A percentile compares a stretch with the other conserved stretches of the same genome.
phyloP scores from a whole-genome alignment of 2,329 filamentous ascomycete genomes.

The Arthrobotrys entomopaga region DNA sequence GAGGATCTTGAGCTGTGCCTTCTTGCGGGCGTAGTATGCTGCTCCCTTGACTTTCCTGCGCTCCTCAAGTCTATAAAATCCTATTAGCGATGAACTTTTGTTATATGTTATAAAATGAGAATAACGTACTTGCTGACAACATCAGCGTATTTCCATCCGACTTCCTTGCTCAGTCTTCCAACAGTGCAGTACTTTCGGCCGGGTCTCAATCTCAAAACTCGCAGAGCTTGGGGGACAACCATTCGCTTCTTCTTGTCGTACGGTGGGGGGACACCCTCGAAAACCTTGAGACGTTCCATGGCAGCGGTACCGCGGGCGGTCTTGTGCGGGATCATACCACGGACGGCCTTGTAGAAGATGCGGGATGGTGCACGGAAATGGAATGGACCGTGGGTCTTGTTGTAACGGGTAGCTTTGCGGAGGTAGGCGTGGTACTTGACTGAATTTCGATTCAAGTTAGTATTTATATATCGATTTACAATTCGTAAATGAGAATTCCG shows the following conservation, averaged over 20 bases:
- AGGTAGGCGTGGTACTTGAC: conserved; percentile 99
- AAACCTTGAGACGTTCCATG: conserved; percentile 98
- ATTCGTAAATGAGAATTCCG: no score
- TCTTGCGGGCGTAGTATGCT: conserved; percentile 99
- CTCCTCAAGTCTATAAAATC: conserved; percentile 88
- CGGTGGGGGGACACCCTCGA: conserved; percentile 97
- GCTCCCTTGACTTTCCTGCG: conserved; percentile 99
- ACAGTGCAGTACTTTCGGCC: conserved; percentile 99
- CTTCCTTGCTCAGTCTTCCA: conserved; percentile 96
- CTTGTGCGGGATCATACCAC: conserved; percentile 99
- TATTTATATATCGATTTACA: neutral
- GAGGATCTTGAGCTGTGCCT: conserved; percentile 89
- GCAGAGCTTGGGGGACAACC: conserved; percentile 97
- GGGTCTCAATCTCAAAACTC: conserved; percentile 95
- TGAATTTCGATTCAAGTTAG: conserved; percentile 63
- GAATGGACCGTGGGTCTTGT: conserved; percentile 99
- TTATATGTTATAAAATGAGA: conserved; percentile 2
- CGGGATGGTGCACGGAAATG: conserved; percentile 99
- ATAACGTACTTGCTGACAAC: conserved; percentile 88
- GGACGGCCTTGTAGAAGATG: conserved; percentile 99
- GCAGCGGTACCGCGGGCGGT: conserved; percentile 96
- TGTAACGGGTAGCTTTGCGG: conserved; percentile 99
- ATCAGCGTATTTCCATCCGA: conserved; percentile 99
- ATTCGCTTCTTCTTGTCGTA: conserved; percentile 99
- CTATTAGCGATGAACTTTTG: conserved; percentile 39